Evolutionary conservation across 495 filamentous ascomycete genomes (phyloP), one percentile per base, ranked within the genome.

Genomic region (Aspergillus heteromorphus): DNA sequence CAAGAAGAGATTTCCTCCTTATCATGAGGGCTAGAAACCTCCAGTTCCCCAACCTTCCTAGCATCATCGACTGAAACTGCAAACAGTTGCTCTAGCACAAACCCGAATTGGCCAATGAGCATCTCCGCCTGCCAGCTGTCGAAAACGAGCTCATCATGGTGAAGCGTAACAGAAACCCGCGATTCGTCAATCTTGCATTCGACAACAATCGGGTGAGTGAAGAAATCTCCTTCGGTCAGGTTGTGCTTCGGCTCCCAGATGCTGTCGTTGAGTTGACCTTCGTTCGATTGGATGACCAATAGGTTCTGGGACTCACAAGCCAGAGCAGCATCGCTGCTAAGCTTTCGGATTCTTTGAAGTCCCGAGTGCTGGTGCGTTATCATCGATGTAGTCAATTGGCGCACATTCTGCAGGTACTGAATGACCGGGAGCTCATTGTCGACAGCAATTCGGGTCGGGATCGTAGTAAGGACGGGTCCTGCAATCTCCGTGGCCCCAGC

Each of bases 261-360:
- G 0, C 72, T 64, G 13, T 56, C 61, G 43, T 71, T 54, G 13
- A 70, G 52, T 2, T 59, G 47, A 4, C 57, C 60, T 6, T 70
- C 67, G 0, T 60, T 69, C 0, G 76, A 65, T 48, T 86, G 68
- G 49, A 88, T 79, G 1, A 81, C 78, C 4, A 87, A 70, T 7
- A 87, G 59, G 58, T 80, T 87, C 49, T 82, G 77, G 65, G 88
- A 81, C 29, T 85, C 81, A 58, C 84, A 88, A 9, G 82, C 86
- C 52, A 57, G 41, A 6, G 68, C 58, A 0, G 69, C 60, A 52
- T 77, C 70, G 4, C 48, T 53, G 53, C 64, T 70, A 13, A 79
- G 56, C 14, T 70, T 65, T 1, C 67, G 65, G 25, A 78, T 77
- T 13, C 65, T 62, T 41, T 76, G 73, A 0, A 79, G 62, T 23